Percentiles rank a stretch among this genome's conserved stretches.
Conservation (phyloP, 2,329 filamentous ascomycete species). For the Scolecobasidium constrictum region DNA sequence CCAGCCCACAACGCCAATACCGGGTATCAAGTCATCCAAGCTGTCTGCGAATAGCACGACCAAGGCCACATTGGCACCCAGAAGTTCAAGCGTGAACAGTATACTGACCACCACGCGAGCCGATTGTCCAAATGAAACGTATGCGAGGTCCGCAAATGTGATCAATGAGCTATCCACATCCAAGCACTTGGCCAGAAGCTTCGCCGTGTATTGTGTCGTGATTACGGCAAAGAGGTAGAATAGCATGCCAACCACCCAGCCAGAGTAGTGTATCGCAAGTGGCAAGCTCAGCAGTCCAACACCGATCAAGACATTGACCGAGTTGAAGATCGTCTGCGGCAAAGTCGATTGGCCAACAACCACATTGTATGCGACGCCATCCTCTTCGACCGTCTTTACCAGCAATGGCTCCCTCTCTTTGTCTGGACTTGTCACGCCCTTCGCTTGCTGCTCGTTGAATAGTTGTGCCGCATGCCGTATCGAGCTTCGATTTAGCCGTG, state of each 20-base stretch:
- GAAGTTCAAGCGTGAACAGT: constrained; percentile 76
- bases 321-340: constrained; percentile 93
- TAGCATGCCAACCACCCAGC: constrained; percentile 72
- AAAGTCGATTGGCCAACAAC: constrained; percentile 91
- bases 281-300: constrained; percentile 84
- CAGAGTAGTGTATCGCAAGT: constrained; percentile 75
- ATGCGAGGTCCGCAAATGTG: constrained; percentile 90
- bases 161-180: constrained; percentile 76
- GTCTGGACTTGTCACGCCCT: constrained; percentile 29
- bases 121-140: constrained; percentile 73
- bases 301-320: constrained; percentile 84
- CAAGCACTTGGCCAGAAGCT: constrained; percentile 76
- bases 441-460: constrained; percentile 35
- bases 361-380: constrained; percentile 71
- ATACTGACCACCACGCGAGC: constrained; percentile 75
- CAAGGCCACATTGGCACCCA: constrained; percentile 81
- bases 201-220: constrained; percentile 77
- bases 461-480: constrained; percentile 44
- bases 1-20: constrained; percentile 59
- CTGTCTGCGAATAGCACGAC: constrained; percentile 95
- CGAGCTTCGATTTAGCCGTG: constrained; percentile 45
- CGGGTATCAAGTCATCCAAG: constrained; percentile 66
- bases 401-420: constrained; percentile 57
- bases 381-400: constrained; percentile 79
- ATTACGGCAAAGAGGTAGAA: constrained; percentile 64